Conservation (phyloP, 192 early-diverging fungal species). For the Mortierella claussenii region DNA sequence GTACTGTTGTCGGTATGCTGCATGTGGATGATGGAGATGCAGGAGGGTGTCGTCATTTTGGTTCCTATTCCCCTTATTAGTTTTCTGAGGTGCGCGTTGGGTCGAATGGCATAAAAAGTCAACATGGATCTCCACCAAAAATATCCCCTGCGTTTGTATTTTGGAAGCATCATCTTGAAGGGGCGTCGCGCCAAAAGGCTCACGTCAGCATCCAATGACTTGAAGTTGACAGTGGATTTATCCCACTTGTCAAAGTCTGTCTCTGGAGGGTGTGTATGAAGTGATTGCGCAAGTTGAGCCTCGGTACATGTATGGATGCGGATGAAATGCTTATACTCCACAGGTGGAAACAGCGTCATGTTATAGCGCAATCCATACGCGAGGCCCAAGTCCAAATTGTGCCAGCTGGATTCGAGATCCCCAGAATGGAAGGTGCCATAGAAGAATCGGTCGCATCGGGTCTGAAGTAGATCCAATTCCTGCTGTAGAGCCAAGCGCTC, state of each 20-base stretch:
- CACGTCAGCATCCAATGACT: not conserved
- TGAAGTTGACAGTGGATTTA: constrained; percentile 24
- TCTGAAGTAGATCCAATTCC: constrained; percentile 28
- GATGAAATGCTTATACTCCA: constrained; percentile 2
- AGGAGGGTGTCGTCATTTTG: not conserved
- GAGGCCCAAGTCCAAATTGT: constrained; percentile 14
- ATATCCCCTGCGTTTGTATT: constrained; percentile 13
- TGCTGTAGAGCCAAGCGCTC: constrained; percentile 12
- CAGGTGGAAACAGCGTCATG: constrained; percentile 22
- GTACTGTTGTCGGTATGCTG: constrained; percentile 25
- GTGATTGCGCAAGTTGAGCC: constrained; percentile 7
- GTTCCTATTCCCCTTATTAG: not conserved
- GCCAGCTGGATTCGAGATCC: constrained; percentile 26
- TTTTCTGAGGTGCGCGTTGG: constrained; percentile 7
- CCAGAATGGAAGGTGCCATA: not conserved
- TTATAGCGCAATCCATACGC: constrained; percentile 20
- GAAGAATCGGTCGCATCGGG: constrained; percentile 28
- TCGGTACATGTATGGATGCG: constrained; percentile 17
- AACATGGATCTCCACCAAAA: constrained; percentile 38
- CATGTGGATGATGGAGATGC: constrained; percentile 32
- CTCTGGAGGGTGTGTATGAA: constrained; percentile 6
- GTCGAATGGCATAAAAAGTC: constrained; percentile 26
- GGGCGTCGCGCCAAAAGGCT: not conserved
- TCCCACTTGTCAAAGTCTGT: not conserved
- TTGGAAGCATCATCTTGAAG: not conserved